A percentile compares a stretch with the other conserved stretches of the same genome.
Conservation (phyloP, 2,329 filamentous ascomycete genomes). For the Fusarium concolor region DNA sequence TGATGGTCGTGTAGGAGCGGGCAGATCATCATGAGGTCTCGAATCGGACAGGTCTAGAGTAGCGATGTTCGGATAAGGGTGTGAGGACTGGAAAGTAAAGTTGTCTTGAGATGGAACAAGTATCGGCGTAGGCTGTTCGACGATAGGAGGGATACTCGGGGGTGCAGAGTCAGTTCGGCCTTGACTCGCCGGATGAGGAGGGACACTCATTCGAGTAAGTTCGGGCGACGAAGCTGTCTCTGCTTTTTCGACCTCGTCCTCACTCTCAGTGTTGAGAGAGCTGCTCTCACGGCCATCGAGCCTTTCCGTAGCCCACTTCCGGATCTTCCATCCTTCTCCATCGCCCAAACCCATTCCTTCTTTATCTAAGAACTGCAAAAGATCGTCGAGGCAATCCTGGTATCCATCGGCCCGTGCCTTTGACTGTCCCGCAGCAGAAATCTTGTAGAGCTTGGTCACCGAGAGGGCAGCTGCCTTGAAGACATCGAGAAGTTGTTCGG, state of each 20-base stretch:
- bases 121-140: slow-evolving; percentile 53
- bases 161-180: slow-evolving; percentile 45
- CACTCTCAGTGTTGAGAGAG: slow-evolving; percentile 70
- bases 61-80: slow-evolving; percentile 70
- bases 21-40: slow-evolving; percentile 54
- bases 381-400: slow-evolving; percentile 91
- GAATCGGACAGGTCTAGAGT: slow-evolving; percentile 70
- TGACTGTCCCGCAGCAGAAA: slow-evolving; percentile 80
- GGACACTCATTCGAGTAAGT: slow-evolving; percentile 61
- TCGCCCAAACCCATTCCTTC: slow-evolving; percentile 82
- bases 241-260: slow-evolving; percentile 75
- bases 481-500: slow-evolving; percentile 80
- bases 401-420: slow-evolving; percentile 85
- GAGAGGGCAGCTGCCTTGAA: slow-evolving; percentile 94
- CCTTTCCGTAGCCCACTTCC: slow-evolving; percentile 75
- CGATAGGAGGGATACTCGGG: slow-evolving; percentile 43
- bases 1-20: slow-evolving; percentile 45
- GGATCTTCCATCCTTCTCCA: slow-evolving; percentile 76
- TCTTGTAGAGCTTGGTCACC: slow-evolving; percentile 97
- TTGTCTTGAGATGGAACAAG: slow-evolving; percentile 67
- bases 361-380: slow-evolving; percentile 86
- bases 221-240: slow-evolving; percentile 71
- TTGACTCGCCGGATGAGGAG: slow-evolving; percentile 50
- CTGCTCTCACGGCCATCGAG: slow-evolving; percentile 71
- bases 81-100: slow-evolving; percentile 77